Percentiles rank a stretch among this genome's conserved stretches.
Evolutionary conservation across 768 basidiomycete species (phyloP).

Genomic region (Pisolithus tinctorius): DNA sequence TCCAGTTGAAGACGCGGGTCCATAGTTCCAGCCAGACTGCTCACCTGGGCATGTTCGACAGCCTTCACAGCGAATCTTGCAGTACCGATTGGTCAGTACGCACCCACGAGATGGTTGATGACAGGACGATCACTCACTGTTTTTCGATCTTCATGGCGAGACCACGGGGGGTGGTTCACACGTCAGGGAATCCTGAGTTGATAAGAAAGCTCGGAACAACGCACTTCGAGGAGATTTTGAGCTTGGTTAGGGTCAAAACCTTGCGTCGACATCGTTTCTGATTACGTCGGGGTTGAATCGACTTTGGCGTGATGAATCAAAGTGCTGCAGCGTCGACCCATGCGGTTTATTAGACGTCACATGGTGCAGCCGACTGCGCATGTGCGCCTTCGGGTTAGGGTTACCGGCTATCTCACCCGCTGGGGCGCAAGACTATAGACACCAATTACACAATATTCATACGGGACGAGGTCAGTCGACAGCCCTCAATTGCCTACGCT

Average conservation of each 20-base stretch:
- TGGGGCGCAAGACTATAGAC: not conserved
- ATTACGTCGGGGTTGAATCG: constrained; percentile 14
- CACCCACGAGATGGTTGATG: not conserved
- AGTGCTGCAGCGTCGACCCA: not conserved
- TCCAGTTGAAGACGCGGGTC: constrained; percentile 2
- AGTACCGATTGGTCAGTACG: constrained; percentile 5
- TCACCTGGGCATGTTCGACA: constrained; percentile 91
- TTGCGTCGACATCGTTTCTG: constrained; percentile 35
- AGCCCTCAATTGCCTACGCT: constrained; percentile 10
- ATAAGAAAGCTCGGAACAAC: constrained; percentile 22
- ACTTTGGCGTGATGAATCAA: not conserved
- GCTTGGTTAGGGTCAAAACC: constrained; percentile 85
- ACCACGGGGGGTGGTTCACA: not conserved
- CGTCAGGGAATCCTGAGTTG: not conserved
- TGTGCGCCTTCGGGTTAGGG: constrained; percentile 12
- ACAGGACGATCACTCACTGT: constrained; percentile 54
- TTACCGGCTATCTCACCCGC: constrained; percentile 4
- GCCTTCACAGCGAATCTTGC: constrained; percentile 60
- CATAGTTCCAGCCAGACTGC: constrained; percentile 16
- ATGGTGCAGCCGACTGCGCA: too few relatives aligned
- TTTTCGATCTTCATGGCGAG: constrained; percentile 73
- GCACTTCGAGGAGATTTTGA: constrained; percentile 86
- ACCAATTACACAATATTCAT: not conserved
- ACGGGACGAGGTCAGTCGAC: not conserved
- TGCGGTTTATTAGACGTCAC: not conserved